phyloP scores from a whole-genome alignment of 2,329 filamentous ascomycete genomes.

The Fusarium poae region DNA sequence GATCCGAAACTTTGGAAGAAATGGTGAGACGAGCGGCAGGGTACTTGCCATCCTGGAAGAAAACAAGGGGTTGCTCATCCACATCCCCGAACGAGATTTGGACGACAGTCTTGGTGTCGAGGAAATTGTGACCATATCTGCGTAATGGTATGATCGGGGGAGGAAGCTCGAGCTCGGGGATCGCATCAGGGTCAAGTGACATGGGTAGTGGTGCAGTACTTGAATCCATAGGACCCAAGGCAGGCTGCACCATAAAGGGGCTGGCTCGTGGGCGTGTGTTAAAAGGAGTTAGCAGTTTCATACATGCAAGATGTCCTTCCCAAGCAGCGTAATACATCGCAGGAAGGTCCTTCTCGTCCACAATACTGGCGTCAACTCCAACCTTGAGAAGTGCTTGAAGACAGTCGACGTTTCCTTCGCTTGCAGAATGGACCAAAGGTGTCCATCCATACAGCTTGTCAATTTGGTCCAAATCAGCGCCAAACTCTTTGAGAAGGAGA shows the following conservation, averaged over 20 bases:
- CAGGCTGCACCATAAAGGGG: constrained; percentile 60
- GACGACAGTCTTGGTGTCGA: constrained; percentile 96
- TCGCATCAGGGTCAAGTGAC: constrained; percentile 84
- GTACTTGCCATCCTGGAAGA: constrained; percentile 97
- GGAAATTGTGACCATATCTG: constrained; percentile 97
- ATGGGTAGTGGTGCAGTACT: constrained; percentile 69
- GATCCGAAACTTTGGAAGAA: constrained; percentile 93
- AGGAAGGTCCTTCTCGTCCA: constrained; percentile 92
- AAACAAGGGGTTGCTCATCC: constrained; percentile 83
- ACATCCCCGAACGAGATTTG: constrained; percentile 89
- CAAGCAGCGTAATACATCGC: constrained; percentile 99
- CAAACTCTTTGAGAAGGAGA: constrained; percentile 83
- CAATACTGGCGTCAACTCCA: constrained; percentile 80
- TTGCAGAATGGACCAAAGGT: constrained; percentile 93
- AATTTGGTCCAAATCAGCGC: constrained; percentile 89
- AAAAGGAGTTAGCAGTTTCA: constrained; percentile 82
- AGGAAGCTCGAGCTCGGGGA: constrained; percentile 90
- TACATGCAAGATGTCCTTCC: constrained; percentile 96
- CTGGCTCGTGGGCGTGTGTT: constrained; percentile 61
- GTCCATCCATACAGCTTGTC: constrained; percentile 99
- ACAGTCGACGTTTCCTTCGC: constrained; percentile 93
- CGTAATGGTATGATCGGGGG: constrained; percentile 96
- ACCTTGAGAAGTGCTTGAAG: constrained; percentile 84
- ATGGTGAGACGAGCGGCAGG: constrained; percentile 95
- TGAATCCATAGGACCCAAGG: constrained; percentile 60